Percentiles rank a stretch among this genome's conserved stretches.
Conservation (phyloP, 2,329 filamentous ascomycete genomes). For the Simplicillium aogashimaense region DNA sequence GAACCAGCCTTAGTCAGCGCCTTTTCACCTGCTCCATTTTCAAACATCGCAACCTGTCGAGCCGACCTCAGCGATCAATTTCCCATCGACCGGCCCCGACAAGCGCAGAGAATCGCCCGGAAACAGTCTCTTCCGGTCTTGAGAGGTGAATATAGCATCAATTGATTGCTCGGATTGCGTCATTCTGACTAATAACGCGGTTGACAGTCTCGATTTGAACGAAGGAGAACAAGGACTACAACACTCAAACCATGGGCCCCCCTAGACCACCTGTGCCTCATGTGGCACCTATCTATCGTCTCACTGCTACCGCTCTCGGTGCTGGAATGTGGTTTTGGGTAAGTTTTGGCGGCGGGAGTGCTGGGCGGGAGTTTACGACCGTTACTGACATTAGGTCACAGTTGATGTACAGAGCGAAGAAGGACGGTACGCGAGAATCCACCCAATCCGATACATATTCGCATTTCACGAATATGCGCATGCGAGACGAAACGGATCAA, state of each 20-base stretch:
- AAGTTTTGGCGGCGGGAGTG: constrained; percentile 25
- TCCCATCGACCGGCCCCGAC: no score
- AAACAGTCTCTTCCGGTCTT: no score
- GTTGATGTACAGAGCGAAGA: constrained; percentile 94
- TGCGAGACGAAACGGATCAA: background rate
- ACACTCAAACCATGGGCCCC: constrained; percentile 16
- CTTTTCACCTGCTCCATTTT: no score
- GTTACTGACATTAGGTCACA: constrained; percentile 24
- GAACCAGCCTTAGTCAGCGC: no score
- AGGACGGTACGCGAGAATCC: constrained; percentile 57
- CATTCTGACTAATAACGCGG: no score
- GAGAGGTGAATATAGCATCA: no score
- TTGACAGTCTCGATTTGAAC: no score
- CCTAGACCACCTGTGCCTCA: constrained; percentile 35
- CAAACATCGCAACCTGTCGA: no score
- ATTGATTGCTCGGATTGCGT: no score
- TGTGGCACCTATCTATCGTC: constrained; percentile 61
- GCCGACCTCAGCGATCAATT: no score
- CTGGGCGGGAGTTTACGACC: background rate
- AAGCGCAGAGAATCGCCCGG: no score
- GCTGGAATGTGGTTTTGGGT: constrained; percentile 99
- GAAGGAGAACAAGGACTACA: no score
- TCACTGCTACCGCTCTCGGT: constrained; percentile 76
- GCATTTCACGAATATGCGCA: constrained; percentile 2
- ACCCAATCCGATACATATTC: background rate